phyloP scores from a whole-genome alignment of 768 basidiomycete species.

The Lactarius akahatsu region DNA sequence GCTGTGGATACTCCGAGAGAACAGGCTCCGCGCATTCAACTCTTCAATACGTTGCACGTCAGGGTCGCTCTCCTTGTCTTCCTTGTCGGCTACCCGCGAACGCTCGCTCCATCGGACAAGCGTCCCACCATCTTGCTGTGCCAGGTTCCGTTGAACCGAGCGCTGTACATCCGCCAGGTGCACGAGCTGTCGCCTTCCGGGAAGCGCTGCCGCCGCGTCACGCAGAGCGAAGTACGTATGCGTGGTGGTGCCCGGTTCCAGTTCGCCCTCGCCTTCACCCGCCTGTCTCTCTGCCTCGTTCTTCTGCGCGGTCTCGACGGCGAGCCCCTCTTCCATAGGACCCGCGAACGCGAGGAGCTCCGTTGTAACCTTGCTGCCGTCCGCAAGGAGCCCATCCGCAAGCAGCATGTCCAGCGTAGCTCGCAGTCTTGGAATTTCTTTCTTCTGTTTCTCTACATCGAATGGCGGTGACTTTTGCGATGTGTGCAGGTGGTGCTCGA shows the following conservation, averaged over 20 bases:
- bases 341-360: slow-evolving; percentile 18
- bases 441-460: slow-evolving; percentile 18
- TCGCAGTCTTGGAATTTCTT: slow-evolving; percentile 22
- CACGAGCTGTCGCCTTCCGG: slow-evolving; percentile 15
- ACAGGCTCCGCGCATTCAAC: slow-evolving; percentile 1
- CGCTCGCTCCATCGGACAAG: background rate
- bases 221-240: slow-evolving; percentile 1
- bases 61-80: background rate
- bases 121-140: background rate
- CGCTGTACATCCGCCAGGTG: slow-evolving; percentile 26
- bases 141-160: slow-evolving; percentile 20
- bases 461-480: background rate
- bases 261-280: background rate
- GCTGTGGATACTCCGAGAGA: background rate
- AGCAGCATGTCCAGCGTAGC: slow-evolving; percentile 17
- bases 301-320: slow-evolving; percentile 1
- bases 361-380: slow-evolving; percentile 13
- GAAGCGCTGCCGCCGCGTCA: background rate
- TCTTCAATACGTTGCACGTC: slow-evolving; percentile 4
- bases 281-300: background rate
- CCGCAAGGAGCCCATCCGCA: slow-evolving; percentile 15
- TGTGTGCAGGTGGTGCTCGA: background rate
- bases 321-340: slow-evolving; percentile 17
- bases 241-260: background rate
- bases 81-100: background rate